Percentiles rank a stretch among this genome's conserved stretches.
Evolutionary conservation across 768 basidiomycete genomes (phyloP).

Genomic region (Hygrocybe coccinea): DNA sequence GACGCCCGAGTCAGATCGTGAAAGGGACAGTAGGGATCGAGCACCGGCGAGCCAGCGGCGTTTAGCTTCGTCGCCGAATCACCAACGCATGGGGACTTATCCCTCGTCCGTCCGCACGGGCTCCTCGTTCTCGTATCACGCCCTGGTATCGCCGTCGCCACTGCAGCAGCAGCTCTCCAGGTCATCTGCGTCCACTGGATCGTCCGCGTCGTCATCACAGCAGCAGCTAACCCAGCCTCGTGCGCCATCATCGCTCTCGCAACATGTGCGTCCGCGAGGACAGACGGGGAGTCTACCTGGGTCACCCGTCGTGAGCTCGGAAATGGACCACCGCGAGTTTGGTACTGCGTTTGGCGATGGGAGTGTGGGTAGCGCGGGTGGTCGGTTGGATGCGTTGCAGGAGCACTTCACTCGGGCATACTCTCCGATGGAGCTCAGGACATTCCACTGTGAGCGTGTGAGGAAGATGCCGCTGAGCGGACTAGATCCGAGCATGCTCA

Average conservation of each 20-base stretch:
- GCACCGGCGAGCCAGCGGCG: slow-evolving; percentile 6
- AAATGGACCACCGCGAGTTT: slow-evolving; percentile 37
- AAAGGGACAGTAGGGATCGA: slow-evolving; percentile 11
- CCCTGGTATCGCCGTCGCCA: slow-evolving; percentile 58
- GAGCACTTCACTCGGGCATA: slow-evolving; percentile 74
- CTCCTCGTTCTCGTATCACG: slow-evolving; percentile 53
- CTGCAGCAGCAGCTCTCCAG: slow-evolving; percentile 59
- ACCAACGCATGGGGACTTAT: slow-evolving; percentile 41
- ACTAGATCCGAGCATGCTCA: slow-evolving; percentile 94
- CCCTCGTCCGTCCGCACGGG: slow-evolving; percentile 50
- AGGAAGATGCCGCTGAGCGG: slow-evolving; percentile 90
- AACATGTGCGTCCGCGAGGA: neutral
- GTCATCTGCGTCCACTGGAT: slow-evolving; percentile 25
- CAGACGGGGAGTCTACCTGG: slow-evolving; percentile 1
- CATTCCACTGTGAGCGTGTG: slow-evolving; percentile 95
- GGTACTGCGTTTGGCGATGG: slow-evolving; percentile 9
- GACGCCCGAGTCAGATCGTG: slow-evolving; percentile 21
- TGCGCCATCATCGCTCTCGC: neutral
- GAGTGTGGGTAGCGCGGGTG: slow-evolving; percentile 14
- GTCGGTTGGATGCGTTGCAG: slow-evolving; percentile 43
- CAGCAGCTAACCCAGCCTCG: neutral
- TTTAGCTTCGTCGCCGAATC: slow-evolving; percentile 19
- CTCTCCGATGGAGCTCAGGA: slow-evolving; percentile 63
- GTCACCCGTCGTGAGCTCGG: slow-evolving; percentile 11
- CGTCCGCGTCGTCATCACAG: slow-evolving; percentile 11